A percentile compares a stretch with the other conserved stretches of the same genome.
These are phyloP conservation scores for Fusarium goolgardi DNA, from an alignment of 2,329 filamentous ascomycete species.

Conservation along the genomic window DNA sequence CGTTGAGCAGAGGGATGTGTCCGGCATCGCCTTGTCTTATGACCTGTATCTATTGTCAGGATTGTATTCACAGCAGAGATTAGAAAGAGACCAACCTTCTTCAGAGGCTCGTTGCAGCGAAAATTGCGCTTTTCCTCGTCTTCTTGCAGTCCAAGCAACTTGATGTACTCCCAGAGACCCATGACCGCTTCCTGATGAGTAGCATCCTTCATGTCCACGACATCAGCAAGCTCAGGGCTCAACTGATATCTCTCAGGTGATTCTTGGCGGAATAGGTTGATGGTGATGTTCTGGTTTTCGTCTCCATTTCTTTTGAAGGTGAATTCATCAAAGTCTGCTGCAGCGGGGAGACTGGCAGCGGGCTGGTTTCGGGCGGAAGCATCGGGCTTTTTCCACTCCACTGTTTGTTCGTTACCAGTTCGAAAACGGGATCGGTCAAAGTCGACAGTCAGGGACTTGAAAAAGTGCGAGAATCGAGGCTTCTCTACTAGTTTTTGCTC, in stretches of 20 bases:
- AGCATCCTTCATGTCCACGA: constrained; percentile 87
- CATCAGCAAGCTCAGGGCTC: constrained; percentile 80
- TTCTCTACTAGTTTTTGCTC: constrained; percentile 57
- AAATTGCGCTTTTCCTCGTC: constrained; percentile 95
- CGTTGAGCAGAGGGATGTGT: constrained; percentile 86
- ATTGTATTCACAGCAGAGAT: background rate
- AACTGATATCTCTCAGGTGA: constrained; percentile 85
- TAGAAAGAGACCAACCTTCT: constrained; percentile 67
- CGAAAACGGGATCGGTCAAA: constrained; percentile 72
- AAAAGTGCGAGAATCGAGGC: constrained; percentile 79
- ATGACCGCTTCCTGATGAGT: constrained; percentile 89
- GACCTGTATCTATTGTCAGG: constrained; percentile 63
- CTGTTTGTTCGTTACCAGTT: constrained; percentile 65
- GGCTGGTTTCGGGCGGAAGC: constrained; percentile 62
- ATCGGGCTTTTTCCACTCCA: constrained; percentile 90
- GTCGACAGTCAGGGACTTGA: constrained; percentile 81
- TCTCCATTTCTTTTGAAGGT: constrained; percentile 93
- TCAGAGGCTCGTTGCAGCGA: constrained; percentile 85
- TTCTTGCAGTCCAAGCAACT: constrained; percentile 85
- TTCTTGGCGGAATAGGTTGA: constrained; percentile 88
- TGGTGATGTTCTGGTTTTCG: constrained; percentile 89
- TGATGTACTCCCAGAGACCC: constrained; percentile 95
- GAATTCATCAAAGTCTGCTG: constrained; percentile 87
- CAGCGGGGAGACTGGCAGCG: constrained; percentile 59
- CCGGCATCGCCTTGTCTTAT: constrained; percentile 80